A percentile compares a stretch with the other conserved stretches of the same genome.
These are phyloP conservation scores for Deuterostichococcus epilithicus DNA, from an alignment of 139 green algal species.

Conservation along the genomic window DNA sequence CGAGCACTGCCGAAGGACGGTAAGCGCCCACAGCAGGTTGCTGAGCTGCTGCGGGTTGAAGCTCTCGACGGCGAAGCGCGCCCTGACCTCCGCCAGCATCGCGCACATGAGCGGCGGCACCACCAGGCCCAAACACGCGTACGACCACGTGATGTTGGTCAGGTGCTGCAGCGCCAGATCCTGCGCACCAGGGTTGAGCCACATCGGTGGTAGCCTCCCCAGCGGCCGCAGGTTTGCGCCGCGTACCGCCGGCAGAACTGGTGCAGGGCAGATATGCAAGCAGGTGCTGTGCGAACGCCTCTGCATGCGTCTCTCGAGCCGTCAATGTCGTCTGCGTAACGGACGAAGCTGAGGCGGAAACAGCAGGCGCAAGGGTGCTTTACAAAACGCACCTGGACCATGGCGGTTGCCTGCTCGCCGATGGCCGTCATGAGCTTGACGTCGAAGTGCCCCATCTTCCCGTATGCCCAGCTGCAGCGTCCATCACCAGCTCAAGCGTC, in stretches of 20 bases:
- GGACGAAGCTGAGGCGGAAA: too few species aligned
- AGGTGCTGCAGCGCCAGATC: constrained; percentile 47
- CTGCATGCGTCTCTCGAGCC: too few species aligned
- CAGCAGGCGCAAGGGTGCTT: too few species aligned
- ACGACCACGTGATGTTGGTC: constrained; percentile 49
- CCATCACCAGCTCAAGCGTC: too few species aligned
- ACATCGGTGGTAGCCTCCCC: too few species aligned
- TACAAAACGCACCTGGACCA: constrained; percentile 17
- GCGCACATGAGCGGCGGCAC: constrained; percentile 4
- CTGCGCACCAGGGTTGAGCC: too few species aligned
- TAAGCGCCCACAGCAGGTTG: constrained; percentile 55
- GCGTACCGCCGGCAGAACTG: too few species aligned
- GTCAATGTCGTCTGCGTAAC: too few species aligned
- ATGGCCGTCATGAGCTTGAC: constrained; percentile 36
- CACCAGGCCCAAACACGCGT: constrained; percentile 21
- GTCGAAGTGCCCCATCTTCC: constrained; percentile 42
- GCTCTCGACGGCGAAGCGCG: constrained; percentile 2
- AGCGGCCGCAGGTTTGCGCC: too few species aligned
- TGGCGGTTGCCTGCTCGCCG: constrained; percentile 3
- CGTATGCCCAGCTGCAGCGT: constrained; percentile 37
- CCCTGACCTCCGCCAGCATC: constrained; percentile 16
- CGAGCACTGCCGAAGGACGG: constrained; percentile 34
- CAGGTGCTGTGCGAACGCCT: too few species aligned
- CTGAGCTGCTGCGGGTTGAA: constrained; percentile 52
- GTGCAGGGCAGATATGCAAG: too few species aligned